These are phyloP conservation scores for Carex arenaria DNA, from an alignment of 202 grass and related monocot species.

Conservation along the genomic window DNA sequence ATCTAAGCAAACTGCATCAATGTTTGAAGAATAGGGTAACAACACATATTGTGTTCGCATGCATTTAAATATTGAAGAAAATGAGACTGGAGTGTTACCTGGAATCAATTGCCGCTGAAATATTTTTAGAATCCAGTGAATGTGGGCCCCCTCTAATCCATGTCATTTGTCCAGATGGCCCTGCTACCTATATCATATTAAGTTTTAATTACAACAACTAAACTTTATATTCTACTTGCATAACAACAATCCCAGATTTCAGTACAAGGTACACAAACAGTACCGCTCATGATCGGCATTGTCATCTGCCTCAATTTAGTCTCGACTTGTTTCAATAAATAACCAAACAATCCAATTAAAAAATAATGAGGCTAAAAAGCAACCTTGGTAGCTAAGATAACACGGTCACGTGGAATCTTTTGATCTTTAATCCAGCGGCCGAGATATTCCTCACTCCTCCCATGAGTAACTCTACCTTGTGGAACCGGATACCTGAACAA, in stretches of 20 bases:
- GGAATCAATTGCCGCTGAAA: slow-evolving; percentile 52
- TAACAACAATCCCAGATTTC: background rate
- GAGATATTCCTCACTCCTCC: slow-evolving; percentile 74
- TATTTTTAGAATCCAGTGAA: slow-evolving; percentile 60
- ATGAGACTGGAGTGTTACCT: slow-evolving; percentile 28
- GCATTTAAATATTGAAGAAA: background rate
- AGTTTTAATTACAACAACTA: background rate
- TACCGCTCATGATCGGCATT: background rate
- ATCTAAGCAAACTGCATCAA: slow-evolving; percentile 48
- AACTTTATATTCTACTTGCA: background rate
- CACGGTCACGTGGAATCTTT: slow-evolving; percentile 34
- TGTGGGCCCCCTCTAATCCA: slow-evolving; percentile 72
- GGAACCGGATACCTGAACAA: slow-evolving; percentile 67
- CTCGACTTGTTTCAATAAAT: background rate
- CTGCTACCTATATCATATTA: slow-evolving; percentile 43
- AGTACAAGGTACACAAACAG: background rate
- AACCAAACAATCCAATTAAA: background rate
- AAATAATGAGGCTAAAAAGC: background rate
- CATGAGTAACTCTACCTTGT: slow-evolving; percentile 58
- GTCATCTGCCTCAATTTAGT: background rate
- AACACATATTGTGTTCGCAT: slow-evolving; percentile 13
- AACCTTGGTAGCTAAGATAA: slow-evolving; percentile 80
- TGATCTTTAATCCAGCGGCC: slow-evolving; percentile 59
- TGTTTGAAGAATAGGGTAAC: slow-evolving; percentile 2
- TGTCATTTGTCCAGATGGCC: slow-evolving; percentile 82